Conservation (phyloP, 2,329 filamentous ascomycete genomes). For the Apiospora saccharicola region DNA sequence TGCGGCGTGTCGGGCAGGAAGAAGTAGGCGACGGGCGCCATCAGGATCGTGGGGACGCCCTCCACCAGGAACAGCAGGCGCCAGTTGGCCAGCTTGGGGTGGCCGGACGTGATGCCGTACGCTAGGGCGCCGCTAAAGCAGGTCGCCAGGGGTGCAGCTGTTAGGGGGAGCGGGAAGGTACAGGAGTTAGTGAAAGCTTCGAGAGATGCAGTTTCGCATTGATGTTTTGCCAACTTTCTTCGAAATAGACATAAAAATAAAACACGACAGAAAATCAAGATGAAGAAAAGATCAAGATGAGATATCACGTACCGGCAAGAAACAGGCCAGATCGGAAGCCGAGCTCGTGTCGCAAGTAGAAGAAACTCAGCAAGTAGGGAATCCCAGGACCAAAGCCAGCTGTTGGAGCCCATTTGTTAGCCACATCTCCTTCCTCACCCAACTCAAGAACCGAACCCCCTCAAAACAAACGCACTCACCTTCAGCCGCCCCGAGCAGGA, state of each 20-base stretch:
- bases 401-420: neutral
- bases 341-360: slow-evolving; percentile 52
- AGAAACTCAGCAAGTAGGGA: slow-evolving; percentile 45
- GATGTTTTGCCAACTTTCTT: neutral
- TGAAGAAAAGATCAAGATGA: no score
- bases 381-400: slow-evolving; percentile 43
- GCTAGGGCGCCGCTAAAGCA: slow-evolving; percentile 74
- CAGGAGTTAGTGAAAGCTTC: neutral
- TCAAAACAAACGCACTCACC: slow-evolving; percentile 22
- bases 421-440: neutral
- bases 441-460: no score
- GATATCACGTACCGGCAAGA: slow-evolving; percentile 34
- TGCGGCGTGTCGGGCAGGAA: slow-evolving; percentile 55
- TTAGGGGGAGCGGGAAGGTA: no score
- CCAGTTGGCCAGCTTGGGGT: slow-evolving; percentile 58
- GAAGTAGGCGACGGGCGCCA: slow-evolving; percentile 40
- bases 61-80: slow-evolving; percentile 46
- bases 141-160: slow-evolving; percentile 68
- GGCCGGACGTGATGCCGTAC: slow-evolving; percentile 71
- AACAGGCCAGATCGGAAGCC: slow-evolving; percentile 48
- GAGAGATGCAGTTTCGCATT: neutral
- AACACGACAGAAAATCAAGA: no score
- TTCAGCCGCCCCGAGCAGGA: slow-evolving; percentile 42
- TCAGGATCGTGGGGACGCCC: slow-evolving; percentile 43
- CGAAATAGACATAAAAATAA: neutral